Evolutionary conservation across 176 grass and related monocot species (phyloP), one percentile per base, ranked within the genome.

Genomic region (Raddia distichophylla): DNA sequence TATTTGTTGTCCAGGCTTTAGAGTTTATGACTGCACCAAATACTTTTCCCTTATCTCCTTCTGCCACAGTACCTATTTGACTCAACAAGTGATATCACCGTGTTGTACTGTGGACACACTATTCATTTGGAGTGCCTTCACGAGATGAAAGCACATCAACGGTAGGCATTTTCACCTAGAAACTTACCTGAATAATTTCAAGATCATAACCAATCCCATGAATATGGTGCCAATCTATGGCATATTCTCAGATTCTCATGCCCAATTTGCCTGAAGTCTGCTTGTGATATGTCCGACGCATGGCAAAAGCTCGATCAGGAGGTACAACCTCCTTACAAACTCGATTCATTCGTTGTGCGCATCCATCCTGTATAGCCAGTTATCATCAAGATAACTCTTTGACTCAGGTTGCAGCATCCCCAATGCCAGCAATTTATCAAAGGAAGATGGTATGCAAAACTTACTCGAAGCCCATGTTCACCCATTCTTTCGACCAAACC

Each of bases 301-400:
- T 96, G 93, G 93, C 66, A 76, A 72, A 96, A 84, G 69, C 88
- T 96, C 18, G 93, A 96, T 79, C 74, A 82, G n/a, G 86, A 93
- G 93, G 93, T 96, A 84, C 22, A 60, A 11, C 48, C 66, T 80
- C 59, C 14, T 80, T 43, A 64, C 46, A 45, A 34, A 35, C 6
- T 73, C 71, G 27, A 35, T 73, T 9, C 71, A 73, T 54, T 54
- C 16, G 14, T 40, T 40, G 37, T 40, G 37, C 4, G 37, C 15
- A 56, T 53, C 37, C 22, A 37, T 45, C 76, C 0, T 64, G 64
- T 18, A 19, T 14, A 46, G 5, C 56, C 10, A 46, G 5, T 2
- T 12, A 58, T 20, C 17, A 18, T 12, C 63, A 13, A 72, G 73
- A 19, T 60, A 78, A 48, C 60, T 63, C 37, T 15, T 15, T 73